phyloP scores from a whole-genome alignment of 2,329 filamentous ascomycete species.

The Diaporthe sp. region DNA sequence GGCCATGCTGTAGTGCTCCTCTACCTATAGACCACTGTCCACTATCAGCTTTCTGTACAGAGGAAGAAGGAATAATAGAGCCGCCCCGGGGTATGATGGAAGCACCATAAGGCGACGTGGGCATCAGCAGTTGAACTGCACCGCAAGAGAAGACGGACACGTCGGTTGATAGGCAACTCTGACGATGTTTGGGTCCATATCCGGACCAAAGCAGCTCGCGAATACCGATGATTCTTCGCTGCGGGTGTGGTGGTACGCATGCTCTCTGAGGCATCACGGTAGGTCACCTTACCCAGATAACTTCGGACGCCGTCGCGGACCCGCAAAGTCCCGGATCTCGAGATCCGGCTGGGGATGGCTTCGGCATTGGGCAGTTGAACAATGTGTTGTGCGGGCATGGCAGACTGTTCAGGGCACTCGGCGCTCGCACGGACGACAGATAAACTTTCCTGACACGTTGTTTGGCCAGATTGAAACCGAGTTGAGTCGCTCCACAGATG shows the following conservation, averaged over 20 bases:
- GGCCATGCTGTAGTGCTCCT: background rate
- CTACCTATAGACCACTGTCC: background rate
- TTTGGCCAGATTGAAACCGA: constrained; percentile 21
- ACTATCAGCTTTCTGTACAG: background rate
- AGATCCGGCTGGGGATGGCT: constrained; percentile 9
- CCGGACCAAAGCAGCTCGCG: constrained; percentile 22
- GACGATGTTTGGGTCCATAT: background rate
- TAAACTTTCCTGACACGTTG: constrained; percentile 15
- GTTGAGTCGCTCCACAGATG: constrained; percentile 10
- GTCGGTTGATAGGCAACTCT: background rate
- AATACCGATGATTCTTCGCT: background rate
- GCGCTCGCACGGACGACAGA: constrained; percentile 17
- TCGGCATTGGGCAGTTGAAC: background rate
- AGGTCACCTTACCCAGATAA: constrained; percentile 13
- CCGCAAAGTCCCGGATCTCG: constrained; percentile 31
- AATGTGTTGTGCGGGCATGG: background rate
- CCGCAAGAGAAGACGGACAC: background rate
- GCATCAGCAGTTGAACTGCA: background rate
- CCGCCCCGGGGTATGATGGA: background rate
- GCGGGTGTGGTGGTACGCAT: background rate
- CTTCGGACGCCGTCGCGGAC: background rate
- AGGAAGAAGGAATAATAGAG: background rate
- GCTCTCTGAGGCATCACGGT: background rate
- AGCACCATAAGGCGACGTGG: background rate
- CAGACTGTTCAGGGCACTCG: background rate